Conservation (phyloP, 2,329 filamentous ascomycete species). For the Pseudogymnoascus pannorum region DNA sequence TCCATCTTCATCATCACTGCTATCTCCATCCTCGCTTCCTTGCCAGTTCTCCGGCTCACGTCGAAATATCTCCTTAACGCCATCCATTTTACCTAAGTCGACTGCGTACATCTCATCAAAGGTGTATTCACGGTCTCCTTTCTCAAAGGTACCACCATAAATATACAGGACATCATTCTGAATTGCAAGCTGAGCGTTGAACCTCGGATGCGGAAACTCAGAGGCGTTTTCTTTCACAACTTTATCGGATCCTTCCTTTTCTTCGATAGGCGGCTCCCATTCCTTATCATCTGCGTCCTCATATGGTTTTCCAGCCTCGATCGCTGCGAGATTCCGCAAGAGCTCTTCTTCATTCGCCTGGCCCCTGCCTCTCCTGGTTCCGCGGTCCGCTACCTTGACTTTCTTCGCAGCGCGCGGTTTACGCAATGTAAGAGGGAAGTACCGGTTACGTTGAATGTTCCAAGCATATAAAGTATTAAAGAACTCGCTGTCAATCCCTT, state of each 20-base stretch:
- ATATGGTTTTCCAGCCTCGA: constrained; percentile 67
- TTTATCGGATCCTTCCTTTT: constrained; percentile 47
- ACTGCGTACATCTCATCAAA: constrained; percentile 93
- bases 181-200: constrained; percentile 84
- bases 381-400: constrained; percentile 47
- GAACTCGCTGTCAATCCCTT: constrained; percentile 95
- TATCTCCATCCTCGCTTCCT: constrained; percentile 57
- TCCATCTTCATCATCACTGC: constrained; percentile 47
- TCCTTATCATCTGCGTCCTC: constrained; percentile 44
- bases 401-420: constrained; percentile 63
- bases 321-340: constrained; percentile 73
- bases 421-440: constrained; percentile 75
- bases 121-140: constrained; percentile 88
- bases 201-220: constrained; percentile 82
- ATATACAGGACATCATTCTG: constrained; percentile 91
- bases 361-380: constrained; percentile 61
- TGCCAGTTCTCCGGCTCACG: constrained; percentile 81
- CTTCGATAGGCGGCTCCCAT: constrained; percentile 41
- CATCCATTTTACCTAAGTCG: constrained; percentile 90
- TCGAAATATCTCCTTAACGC: constrained; percentile 84
- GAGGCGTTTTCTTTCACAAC: constrained; percentile 58
- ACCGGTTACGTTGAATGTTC: constrained; percentile 92
- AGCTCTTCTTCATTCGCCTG: constrained; percentile 91
- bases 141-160: constrained; percentile 91
- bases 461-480: constrained; percentile 88